A percentile compares a stretch with the other conserved stretches of the same genome.
These are phyloP conservation scores for Daldinia decipiens DNA, from an alignment of 495 filamentous ascomycete genomes.

Conservation along the genomic window DNA sequence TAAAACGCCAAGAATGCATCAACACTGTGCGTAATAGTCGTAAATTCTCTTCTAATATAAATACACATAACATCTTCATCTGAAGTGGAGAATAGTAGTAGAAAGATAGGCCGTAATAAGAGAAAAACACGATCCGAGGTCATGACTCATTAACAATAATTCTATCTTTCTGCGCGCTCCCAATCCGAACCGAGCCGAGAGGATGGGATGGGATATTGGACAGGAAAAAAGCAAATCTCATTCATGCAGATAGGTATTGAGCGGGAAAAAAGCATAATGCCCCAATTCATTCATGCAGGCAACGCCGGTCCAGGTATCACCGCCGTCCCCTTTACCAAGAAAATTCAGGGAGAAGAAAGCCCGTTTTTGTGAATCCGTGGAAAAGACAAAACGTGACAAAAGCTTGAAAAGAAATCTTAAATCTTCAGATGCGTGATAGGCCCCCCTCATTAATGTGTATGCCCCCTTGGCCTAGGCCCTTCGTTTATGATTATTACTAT, in stretches of 20 bases:
- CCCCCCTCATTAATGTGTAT: neutral
- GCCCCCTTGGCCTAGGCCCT: neutral
- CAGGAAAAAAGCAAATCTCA: neutral
- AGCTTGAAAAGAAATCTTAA: neutral
- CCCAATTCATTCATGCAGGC: neutral
- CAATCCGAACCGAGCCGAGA: neutral
- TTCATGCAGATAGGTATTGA: slow-evolving; percentile 8
- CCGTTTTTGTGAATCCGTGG: slow-evolving; percentile 9
- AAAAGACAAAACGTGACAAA: neutral
- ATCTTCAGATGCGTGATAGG: neutral
- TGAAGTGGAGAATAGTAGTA: slow-evolving; percentile 11
- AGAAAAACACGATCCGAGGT: slow-evolving; percentile 9
- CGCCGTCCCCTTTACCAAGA: neutral
- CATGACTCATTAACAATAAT: slow-evolving; percentile 13
- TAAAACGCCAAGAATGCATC: neutral
- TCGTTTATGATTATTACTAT: slow-evolving; percentile 9
- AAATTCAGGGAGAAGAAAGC: neutral
- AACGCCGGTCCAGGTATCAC: slow-evolving; percentile 20
- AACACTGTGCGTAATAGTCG: neutral
- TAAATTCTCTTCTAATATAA: slow-evolving; percentile 3
- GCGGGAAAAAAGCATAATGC: neutral
- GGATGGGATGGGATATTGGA: neutral
- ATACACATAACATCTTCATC: neutral
- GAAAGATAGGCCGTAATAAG: neutral
- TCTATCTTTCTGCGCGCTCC: neutral